These are phyloP conservation scores for Trichoderma endophyticum DNA, from an alignment of 2,329 filamentous ascomycete species.

Conservation along the genomic window DNA sequence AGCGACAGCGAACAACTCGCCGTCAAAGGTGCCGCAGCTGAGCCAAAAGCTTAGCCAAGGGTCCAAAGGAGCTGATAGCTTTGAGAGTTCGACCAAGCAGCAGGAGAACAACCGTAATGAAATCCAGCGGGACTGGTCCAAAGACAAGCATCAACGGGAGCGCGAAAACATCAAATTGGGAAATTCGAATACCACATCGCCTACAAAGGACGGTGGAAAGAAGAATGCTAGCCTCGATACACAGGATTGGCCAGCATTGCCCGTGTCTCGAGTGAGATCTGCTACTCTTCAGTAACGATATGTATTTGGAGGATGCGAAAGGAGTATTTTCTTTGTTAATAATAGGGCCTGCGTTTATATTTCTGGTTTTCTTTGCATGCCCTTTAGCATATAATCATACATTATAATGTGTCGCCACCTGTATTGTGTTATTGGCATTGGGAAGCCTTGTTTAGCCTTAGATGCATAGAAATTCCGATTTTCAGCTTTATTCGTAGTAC, in stretches of 20 bases:
- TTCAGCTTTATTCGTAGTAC: not conserved
- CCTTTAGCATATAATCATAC: not conserved
- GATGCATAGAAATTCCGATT: not conserved
- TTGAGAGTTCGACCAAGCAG: not conserved
- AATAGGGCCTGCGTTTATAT: not conserved
- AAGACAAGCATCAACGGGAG: not conserved
- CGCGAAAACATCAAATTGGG: not conserved
- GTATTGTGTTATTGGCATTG: not conserved
- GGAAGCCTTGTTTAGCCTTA: not conserved
- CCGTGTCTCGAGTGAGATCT: constrained; percentile 26
- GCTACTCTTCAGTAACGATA: constrained; percentile 17
- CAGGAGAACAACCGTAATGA: not conserved
- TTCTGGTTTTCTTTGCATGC: not conserved
- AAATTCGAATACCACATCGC: not conserved
- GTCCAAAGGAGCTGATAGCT: not conserved
- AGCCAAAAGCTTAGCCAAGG: not conserved
- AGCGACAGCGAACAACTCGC: not conserved
- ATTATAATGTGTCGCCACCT: not conserved
- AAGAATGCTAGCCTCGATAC: constrained; percentile 13
- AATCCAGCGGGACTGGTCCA: not conserved
- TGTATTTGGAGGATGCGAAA: not conserved
- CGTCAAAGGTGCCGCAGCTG: not conserved
- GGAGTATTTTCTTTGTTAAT: not conserved
- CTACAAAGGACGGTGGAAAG: not conserved
- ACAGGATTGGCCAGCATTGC: constrained; percentile 29